Evolutionary conservation across 306 rosid genomes (phyloP).

Genomic region (Fragaria vesca): DNA sequence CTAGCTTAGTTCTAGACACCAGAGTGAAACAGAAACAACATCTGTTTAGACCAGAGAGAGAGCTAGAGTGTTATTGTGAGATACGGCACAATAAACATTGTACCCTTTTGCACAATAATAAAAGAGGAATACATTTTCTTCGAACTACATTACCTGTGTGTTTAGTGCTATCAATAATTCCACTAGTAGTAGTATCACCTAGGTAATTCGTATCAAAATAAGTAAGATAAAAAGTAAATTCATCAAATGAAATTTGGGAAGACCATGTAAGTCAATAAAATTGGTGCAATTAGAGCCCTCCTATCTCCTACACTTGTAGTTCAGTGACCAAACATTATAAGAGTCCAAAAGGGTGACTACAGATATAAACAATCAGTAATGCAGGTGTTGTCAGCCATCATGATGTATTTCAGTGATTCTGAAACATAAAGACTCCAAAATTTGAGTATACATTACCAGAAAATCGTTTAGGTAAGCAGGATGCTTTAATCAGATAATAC

Average conservation of each 20-base stretch:
- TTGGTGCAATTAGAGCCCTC: neutral
- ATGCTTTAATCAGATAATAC: conserved; percentile 18
- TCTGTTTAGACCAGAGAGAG: too few relatives aligned
- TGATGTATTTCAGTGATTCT: neutral
- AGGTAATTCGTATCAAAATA: neutral
- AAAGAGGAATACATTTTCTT: too few relatives aligned
- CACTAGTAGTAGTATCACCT: too few relatives aligned
- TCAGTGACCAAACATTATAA: neutral
- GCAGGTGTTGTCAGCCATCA: conserved; percentile 7
- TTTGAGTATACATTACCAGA: conserved; percentile 12
- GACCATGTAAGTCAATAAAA: neutral
- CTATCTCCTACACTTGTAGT: neutral
- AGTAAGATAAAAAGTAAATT: conserved; percentile 9
- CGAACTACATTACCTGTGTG: too few relatives aligned
- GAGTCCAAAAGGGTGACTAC: neutral
- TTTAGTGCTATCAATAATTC: too few relatives aligned
- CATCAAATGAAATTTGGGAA: neutral
- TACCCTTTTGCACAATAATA: too few relatives aligned
- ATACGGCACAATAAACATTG: too few relatives aligned
- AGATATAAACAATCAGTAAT: neutral
- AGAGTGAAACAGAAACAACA: too few relatives aligned
- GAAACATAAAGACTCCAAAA: conserved; percentile 5
- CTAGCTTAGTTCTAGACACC: too few relatives aligned
- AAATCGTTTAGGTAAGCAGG: neutral
- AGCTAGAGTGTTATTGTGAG: too few relatives aligned